Conservation (phyloP, 179 eudicot species). For the Pouteria campechiana region DNA sequence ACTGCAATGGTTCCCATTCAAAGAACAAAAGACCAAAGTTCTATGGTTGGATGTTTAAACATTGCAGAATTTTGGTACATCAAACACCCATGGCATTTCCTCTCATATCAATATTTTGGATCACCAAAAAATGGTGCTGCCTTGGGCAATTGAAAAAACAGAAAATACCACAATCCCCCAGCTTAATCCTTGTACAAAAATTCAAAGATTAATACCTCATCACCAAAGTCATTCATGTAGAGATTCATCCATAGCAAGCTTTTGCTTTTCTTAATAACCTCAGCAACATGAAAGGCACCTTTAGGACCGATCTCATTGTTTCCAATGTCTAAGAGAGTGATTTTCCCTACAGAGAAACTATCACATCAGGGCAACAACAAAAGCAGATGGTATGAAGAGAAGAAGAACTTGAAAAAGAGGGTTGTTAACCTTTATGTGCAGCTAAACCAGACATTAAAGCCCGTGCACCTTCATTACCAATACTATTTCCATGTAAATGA, state of each 20-base stretch:
- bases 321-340: conserved; percentile 64
- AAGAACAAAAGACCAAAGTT: too few species aligned
- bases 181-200: too few species aligned
- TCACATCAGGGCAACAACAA: conserved; percentile 3
- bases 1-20: too few species aligned
- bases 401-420: not conserved
- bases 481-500: conserved; percentile 71
- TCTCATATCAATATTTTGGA: too few species aligned
- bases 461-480: conserved; percentile 93
- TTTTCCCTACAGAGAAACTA: conserved; percentile 31
- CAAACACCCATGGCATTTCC: too few species aligned
- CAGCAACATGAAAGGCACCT: conserved; percentile 83
- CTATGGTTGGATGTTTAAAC: too few species aligned
- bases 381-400: not conserved
- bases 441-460: conserved; percentile 60
- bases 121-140: too few species aligned
- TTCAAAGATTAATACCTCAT: conserved; percentile 61
- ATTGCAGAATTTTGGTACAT: too few species aligned
- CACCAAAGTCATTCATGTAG: conserved; percentile 88
- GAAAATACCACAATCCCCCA: too few species aligned
- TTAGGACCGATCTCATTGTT: conserved; percentile 70
- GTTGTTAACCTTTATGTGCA: conserved; percentile 53
- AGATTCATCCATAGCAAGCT: conserved; percentile 64
- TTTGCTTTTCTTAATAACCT: conserved; percentile 61
- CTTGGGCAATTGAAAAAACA: too few species aligned